These are phyloP conservation scores for Scenedesmus sp. DNA, from an alignment of 163 green algal genomes.

Conservation along the genomic window DNA sequence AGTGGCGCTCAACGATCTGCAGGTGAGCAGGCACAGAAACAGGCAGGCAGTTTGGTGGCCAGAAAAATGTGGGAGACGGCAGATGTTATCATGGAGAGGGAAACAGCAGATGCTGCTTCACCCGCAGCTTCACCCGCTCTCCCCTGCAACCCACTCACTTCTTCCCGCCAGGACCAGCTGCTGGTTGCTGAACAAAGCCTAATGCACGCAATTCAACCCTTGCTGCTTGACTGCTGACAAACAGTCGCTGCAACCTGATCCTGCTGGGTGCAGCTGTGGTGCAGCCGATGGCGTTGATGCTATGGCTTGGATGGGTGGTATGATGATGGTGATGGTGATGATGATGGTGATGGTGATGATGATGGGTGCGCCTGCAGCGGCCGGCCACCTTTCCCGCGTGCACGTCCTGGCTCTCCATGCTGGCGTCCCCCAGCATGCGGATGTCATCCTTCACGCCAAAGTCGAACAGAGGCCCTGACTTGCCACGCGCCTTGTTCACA, in stretches of 20 bases:
- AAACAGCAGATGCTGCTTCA: neutral
- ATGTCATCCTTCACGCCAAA: conserved; percentile 97
- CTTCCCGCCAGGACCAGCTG: neutral
- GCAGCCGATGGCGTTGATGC: no score
- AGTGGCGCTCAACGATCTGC: conserved; percentile 95
- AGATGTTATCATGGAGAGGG: no score
- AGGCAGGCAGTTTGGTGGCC: neutral
- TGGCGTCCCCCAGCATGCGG: conserved; percentile 86
- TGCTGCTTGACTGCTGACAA: neutral
- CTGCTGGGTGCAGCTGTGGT: neutral
- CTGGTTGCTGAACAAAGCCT: no score
- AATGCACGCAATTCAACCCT: neutral
- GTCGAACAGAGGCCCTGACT: conserved; percentile 95
- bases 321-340: neutral
- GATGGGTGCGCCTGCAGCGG: neutral
- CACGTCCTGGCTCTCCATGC: conserved; percentile 83
- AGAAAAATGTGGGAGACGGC: neutral
- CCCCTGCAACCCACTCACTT: neutral
- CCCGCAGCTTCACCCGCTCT: neutral
- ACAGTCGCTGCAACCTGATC: neutral
- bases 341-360: neutral
- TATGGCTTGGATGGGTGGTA: no score
- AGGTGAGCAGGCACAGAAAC: neutral
- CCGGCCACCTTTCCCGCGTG: conserved; percentile 85
- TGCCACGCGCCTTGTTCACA: conserved; percentile 91